Conservation (phyloP, 148 eudicot species). For the Limonium bicolor region DNA sequence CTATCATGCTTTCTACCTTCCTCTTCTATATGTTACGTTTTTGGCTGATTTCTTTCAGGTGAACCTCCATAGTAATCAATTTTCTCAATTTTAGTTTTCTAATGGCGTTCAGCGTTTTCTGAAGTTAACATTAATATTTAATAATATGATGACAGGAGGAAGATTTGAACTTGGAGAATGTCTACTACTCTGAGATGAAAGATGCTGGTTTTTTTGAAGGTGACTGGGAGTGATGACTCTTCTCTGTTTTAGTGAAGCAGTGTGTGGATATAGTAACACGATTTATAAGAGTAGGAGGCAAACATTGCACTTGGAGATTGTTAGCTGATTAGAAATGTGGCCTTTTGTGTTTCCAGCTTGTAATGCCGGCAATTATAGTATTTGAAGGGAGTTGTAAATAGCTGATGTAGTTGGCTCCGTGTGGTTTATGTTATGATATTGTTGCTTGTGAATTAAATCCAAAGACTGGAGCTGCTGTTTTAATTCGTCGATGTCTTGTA, state of each 20-base stretch:
- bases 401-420: background rate
- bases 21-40: constrained; percentile 47
- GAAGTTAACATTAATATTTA: too few relatives aligned
- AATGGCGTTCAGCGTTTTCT: too few relatives aligned
- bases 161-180: constrained; percentile 45
- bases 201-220: constrained; percentile 68
- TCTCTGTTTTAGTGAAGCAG: background rate
- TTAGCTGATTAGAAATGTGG: background rate
- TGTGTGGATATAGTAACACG: background rate
- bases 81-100: too few relatives aligned
- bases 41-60: constrained; percentile 72
- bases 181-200: constrained; percentile 76
- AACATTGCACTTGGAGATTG: background rate
- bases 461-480: too few relatives aligned
- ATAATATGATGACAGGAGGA: constrained; percentile 51
- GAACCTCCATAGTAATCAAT: too few relatives aligned
- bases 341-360: background rate
- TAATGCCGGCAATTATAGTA: background rate
- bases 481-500: too few relatives aligned
- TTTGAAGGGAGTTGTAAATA: background rate
- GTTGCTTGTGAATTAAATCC: too few relatives aligned
- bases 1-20: constrained; percentile 61
- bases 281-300: background rate
- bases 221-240: constrained; percentile 30
- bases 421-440: too few relatives aligned